Conservation (phyloP, 1,284 basidiomycete species). For the Microbotryum lychnidis-dioicae region DNA sequence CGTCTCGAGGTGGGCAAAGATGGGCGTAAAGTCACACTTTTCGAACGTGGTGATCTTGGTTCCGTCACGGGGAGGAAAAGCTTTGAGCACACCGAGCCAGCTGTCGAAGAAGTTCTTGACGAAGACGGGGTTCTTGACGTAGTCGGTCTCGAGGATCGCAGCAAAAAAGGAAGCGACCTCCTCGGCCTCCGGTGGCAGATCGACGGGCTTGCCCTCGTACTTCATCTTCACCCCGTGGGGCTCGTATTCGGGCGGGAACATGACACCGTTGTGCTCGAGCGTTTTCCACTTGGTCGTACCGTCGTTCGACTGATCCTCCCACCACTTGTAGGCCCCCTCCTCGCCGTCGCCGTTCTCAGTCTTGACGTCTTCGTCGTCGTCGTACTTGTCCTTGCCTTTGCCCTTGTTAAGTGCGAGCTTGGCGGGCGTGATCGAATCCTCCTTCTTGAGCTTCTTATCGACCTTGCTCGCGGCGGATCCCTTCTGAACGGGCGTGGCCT, state of each 20-base stretch:
- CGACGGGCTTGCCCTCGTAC: constrained; percentile 76
- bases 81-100: constrained; percentile 67
- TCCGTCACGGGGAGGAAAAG: constrained; percentile 68
- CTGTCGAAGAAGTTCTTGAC: constrained; percentile 95
- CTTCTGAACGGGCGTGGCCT: constrained; percentile 21
- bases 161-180: constrained; percentile 97
- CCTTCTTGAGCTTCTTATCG: constrained; percentile 37
- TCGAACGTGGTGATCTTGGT: constrained; percentile 69
- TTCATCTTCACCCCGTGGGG: constrained; percentile 85
- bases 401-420: constrained; percentile 44
- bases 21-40: constrained; percentile 86
- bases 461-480: constrained; percentile 17
- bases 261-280: constrained; percentile 84
- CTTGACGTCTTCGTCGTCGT: constrained; percentile 18
- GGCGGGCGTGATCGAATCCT: constrained; percentile 13
- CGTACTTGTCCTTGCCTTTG: constrained; percentile 36
- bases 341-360: constrained; percentile 36
- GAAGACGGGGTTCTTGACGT: constrained; percentile 80
- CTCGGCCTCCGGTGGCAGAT: constrained; percentile 77
- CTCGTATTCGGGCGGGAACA: constrained; percentile 92
- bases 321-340: constrained; percentile 71
- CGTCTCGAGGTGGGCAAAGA: constrained; percentile 85
- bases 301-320: constrained; percentile 41
- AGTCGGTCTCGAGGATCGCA: constrained; percentile 85
- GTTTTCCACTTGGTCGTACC: constrained; percentile 71